Percentiles rank a stretch among this genome's conserved stretches.
Conservation (phyloP, 140 eudicot species). For the Ambrosia hybrid region DNA sequence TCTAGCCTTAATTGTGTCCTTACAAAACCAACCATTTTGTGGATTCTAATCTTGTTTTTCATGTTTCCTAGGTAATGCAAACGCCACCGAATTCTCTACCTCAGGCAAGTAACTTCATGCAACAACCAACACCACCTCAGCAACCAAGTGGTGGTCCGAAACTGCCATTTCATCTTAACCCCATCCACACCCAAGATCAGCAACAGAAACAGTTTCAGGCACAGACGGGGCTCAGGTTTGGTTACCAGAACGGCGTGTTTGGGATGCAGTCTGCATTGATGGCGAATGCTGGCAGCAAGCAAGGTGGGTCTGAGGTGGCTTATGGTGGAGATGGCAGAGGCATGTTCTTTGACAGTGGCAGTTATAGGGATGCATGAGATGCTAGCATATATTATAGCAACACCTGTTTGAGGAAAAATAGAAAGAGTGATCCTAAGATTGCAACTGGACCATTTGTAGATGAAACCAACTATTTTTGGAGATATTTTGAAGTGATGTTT, state of each 20-base stretch:
- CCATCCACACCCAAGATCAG: constrained; percentile 48
- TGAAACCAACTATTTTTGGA: constrained; percentile 9
- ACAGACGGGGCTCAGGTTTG: constrained; percentile 58
- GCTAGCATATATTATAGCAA: constrained; percentile 1
- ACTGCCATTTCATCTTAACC: constrained; percentile 49
- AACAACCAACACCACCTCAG: neutral
- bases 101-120: constrained; percentile 45
- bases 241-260: constrained; percentile 51
- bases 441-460: constrained; percentile 16
- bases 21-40: neutral
- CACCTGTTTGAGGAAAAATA: too few relatives aligned
- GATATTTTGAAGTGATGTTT: neutral
- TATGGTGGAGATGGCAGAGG: constrained; percentile 53
- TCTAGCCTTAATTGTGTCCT: neutral
- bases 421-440: neutral
- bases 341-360: constrained; percentile 29
- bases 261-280: constrained; percentile 48
- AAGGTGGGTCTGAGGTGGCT: constrained; percentile 46
- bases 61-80: constrained; percentile 23
- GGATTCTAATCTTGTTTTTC: constrained; percentile 1
- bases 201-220: constrained; percentile 65
- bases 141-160: constrained; percentile 38
- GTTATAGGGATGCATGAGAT: constrained; percentile 38
- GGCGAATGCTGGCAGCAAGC: constrained; percentile 45
- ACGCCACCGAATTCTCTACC: constrained; percentile 39